Base-by-base conservation (phyloP, 176 grass and related monocot species). In the Oryza brachyantha region DNA sequence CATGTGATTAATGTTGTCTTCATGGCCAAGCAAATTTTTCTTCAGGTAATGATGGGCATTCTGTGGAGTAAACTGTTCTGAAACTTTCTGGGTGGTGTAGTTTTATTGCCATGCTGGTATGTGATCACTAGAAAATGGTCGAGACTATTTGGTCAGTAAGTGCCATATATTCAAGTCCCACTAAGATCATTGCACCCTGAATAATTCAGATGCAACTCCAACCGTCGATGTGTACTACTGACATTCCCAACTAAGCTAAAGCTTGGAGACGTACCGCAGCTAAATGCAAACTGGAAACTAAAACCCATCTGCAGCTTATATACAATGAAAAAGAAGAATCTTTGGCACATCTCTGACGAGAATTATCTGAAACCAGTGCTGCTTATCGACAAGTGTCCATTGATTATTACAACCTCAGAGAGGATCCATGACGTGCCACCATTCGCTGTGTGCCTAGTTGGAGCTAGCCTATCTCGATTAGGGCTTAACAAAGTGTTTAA, bases 401-500 rank as follows among this genome's bases (percentile, higher is more conserved):
- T 34, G n/a, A n/a, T 27, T 64, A 42, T 34, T 41, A 42, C 50
- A 5, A 41, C 79, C 31, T 21, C n/a, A n/a, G n/a, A 82, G 64
- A 64, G 65, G 66, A 82, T 82, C 42, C n/a, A n/a, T 34, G 43
- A 37, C 52, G 42, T 68, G 66, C 26, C 68, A 73, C 71, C 59
- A n/a, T n/a, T n/a, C n/a, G 31, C 13, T 14, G 4, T 21, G 26
- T 27, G 74, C 22, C 57, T 41, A 76, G 31, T 69, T 75, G 70
- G 43, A 61, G 38, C 21, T 62, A 61, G 38, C 21, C 70, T 75
- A 74, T 68, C 46, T 37, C 50, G 7, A 62, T 64, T 55, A 66
- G 59, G 27, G 16, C 34, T 64, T 82, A 77, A 82, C 73, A 32
- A 86, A 71, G 72, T 76, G 84, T 72, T 72, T 66, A 65, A 29